Percentiles rank a stretch among this genome's conserved stretches.
phyloP scores from a whole-genome alignment of 805 yeast species.

The Pichia thaimueangensis region DNA sequence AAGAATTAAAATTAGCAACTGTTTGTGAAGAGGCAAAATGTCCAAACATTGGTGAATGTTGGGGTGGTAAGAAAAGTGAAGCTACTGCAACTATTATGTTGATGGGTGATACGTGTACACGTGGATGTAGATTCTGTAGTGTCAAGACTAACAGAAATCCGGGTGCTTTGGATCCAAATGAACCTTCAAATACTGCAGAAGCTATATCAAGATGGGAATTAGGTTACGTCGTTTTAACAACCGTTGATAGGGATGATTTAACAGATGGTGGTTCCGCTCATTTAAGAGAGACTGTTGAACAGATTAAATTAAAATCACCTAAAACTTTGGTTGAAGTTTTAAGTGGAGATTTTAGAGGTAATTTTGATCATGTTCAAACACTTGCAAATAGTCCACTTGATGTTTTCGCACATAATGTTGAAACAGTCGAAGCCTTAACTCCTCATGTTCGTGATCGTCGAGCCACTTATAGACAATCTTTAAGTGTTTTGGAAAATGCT shows the following conservation, averaged over 20 bases:
- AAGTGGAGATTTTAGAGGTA: slow-evolving; percentile 94
- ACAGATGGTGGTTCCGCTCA: slow-evolving; percentile 91
- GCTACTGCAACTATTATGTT: slow-evolving; percentile 98
- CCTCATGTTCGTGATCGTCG: slow-evolving; percentile 95
- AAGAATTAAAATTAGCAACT: slow-evolving; percentile 84
- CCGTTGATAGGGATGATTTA: slow-evolving; percentile 95
- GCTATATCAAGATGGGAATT: slow-evolving; percentile 97
- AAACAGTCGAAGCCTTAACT: slow-evolving; percentile 91
- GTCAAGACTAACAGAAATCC: slow-evolving; percentile 91
- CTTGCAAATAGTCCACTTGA: slow-evolving; percentile 86
- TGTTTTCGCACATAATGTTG: slow-evolving; percentile 95
- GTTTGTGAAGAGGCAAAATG: slow-evolving; percentile 99
- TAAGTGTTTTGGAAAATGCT: slow-evolving; percentile 73
- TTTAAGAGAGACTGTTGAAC: slow-evolving; percentile 77
- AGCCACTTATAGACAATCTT: slow-evolving; percentile 88
- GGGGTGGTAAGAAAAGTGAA: slow-evolving; percentile 95
- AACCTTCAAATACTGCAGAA: slow-evolving; percentile 96
- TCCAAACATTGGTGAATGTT: slow-evolving; percentile 99
- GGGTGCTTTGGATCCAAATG: slow-evolving; percentile 85
- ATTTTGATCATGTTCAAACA: slow-evolving; percentile 67
- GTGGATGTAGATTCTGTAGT: slow-evolving; percentile 98
- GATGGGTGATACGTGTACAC: slow-evolving; percentile 96
- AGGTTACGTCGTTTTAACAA: slow-evolving; percentile 94
- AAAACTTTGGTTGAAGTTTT: slow-evolving; percentile 88
- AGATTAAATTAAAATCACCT: slow-evolving; percentile 83